A percentile compares a stretch with the other conserved stretches of the same genome.
These are phyloP conservation scores for Pseudisothecium myosuroides DNA, from an alignment of 225 moss, liverwort and hornwort species.

Conservation along the genomic window DNA sequence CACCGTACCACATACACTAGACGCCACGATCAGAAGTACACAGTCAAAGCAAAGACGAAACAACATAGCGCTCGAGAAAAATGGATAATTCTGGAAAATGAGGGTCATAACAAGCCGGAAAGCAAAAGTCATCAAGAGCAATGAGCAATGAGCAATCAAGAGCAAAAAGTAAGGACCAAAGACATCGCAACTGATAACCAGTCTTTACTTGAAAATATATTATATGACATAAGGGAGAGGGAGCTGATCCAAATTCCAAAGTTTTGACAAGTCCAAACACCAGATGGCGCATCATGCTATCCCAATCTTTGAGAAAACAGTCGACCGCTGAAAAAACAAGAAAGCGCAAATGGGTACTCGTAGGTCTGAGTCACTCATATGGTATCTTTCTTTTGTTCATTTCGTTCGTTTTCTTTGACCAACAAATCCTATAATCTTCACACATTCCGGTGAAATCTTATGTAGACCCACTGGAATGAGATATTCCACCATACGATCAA, in stretches of 20 bases:
- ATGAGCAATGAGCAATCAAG: not conserved
- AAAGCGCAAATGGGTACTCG: no score
- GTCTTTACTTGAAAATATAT: not conserved
- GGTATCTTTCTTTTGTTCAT: not conserved
- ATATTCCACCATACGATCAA: not conserved
- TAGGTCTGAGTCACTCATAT: not conserved
- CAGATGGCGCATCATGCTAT: not conserved
- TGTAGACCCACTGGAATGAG: not conserved
- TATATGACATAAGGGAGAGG: not conserved
- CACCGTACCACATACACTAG: not conserved
- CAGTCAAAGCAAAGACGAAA: not conserved
- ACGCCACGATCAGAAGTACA: not conserved
- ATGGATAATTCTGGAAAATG: not conserved
- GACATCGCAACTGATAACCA: not conserved
- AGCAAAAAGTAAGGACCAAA: not conserved
- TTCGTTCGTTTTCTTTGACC: not conserved
- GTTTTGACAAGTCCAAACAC: not conserved
- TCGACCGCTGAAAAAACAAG: not conserved
- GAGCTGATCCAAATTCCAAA: not conserved
- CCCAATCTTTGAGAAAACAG: not conserved
- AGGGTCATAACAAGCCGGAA: not conserved
- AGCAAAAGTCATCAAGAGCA: not conserved
- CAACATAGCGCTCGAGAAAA: not conserved
- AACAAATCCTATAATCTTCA: not conserved
- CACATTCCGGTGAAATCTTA: no score